Evolutionary conservation across 2,329 filamentous ascomycete genomes (phyloP).

Genomic region (Pseudogymnoascus sp.): DNA sequence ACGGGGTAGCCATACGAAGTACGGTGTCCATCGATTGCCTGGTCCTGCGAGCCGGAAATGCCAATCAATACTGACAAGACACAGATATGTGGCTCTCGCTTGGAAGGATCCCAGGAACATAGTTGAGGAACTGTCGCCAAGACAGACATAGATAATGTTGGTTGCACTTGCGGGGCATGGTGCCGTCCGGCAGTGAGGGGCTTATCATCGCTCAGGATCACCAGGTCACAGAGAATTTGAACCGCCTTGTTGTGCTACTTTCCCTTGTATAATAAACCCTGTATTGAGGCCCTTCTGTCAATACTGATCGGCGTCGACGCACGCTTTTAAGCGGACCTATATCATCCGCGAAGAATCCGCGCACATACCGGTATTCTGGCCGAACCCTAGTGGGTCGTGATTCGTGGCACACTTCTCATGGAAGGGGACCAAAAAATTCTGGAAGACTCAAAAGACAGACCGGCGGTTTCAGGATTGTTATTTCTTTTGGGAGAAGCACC

Average conservation of each 20-base stretch:
- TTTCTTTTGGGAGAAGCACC: neutral
- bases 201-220: neutral
- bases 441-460: conserved; percentile 1
- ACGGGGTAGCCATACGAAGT: conserved; percentile 60
- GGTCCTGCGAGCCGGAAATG: neutral
- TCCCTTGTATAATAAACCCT: conserved; percentile 1
- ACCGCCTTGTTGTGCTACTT: neutral
- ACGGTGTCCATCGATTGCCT: conserved; percentile 15
- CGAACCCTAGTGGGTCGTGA: conserved; percentile 1
- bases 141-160: conserved; percentile 1
- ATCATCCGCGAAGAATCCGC: neutral
- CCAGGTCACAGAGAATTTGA: neutral
- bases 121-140: conserved; percentile 25
- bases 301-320: neutral
- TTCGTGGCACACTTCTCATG: conserved; percentile 1
- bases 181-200: conserved; percentile 4
- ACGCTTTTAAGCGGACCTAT: conserved; percentile 2
- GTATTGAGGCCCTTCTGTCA: conserved; percentile 2
- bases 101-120: conserved; percentile 30
- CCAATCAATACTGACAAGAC: conserved; percentile 7
- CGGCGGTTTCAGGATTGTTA: neutral
- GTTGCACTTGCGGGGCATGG: neutral
- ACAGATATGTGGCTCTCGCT: conserved; percentile 27
- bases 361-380: neutral
- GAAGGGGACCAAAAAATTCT: conserved; percentile 4